Evolutionary conservation across 129 eudicot genomes (phyloP).

Genomic region (Gnaphalium uliginosum): DNA sequence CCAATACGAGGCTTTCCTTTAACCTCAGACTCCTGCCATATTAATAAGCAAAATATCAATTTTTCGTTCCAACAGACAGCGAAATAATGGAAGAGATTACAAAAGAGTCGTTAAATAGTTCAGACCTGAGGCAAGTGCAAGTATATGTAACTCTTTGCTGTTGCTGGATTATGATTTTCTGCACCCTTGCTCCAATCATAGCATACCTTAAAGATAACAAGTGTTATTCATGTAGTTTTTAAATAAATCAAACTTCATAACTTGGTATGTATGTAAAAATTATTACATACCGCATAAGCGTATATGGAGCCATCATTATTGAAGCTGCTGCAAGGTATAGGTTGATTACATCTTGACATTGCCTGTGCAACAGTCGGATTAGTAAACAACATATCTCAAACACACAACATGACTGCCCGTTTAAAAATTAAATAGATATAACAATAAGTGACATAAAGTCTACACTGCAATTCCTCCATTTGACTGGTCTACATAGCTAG

Average conservation of each 20-base stretch:
- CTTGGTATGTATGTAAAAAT: not conserved
- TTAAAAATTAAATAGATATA: not conserved
- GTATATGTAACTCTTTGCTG: constrained; percentile 67
- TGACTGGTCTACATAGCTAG: not conserved
- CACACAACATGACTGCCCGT: not conserved
- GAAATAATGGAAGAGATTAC: not conserved
- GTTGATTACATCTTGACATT: constrained; percentile 83
- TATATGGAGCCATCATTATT: constrained; percentile 91
- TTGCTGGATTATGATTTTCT: constrained; percentile 87
- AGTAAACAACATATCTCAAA: not conserved
- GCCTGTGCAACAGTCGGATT: constrained; percentile 47
- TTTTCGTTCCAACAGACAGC: not conserved
- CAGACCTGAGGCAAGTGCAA: constrained; percentile 78
- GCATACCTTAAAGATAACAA: constrained; percentile 57
- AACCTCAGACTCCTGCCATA: constrained; percentile 72
- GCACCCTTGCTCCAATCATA: constrained; percentile 99
- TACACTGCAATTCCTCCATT: not conserved
- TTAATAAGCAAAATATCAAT: not conserved
- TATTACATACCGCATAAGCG: constrained; percentile 58
- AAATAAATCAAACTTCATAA: constrained; percentile 9
- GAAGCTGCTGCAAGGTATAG: constrained; percentile 85
- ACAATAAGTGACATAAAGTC: not conserved
- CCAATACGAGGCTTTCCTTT: constrained; percentile 74
- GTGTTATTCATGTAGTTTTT: not conserved
- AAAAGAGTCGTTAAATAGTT: not conserved